Conservation (phyloP, 2,329 filamentous ascomycete species). For the Fusarium sp. region DNA sequence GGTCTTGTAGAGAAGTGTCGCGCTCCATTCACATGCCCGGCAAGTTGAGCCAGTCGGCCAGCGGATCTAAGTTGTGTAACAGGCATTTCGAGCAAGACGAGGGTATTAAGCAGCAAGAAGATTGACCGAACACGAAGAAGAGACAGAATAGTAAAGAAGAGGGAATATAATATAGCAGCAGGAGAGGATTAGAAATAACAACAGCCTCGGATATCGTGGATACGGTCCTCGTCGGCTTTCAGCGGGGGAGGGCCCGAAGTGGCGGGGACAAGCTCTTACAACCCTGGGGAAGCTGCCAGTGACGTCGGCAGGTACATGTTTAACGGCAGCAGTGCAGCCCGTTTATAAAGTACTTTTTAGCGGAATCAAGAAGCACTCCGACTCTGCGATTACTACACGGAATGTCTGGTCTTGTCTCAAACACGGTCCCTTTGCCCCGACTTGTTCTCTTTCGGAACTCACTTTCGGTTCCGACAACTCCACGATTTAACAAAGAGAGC, state of each 20-base stretch:
- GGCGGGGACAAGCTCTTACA: slow-evolving; percentile 35
- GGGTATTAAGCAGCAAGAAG: slow-evolving; percentile 19
- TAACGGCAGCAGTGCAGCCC: neutral
- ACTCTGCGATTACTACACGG: neutral
- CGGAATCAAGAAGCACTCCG: neutral
- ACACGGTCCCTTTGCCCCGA: neutral
- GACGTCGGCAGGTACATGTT: slow-evolving; percentile 30
- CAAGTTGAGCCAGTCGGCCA: slow-evolving; percentile 51
- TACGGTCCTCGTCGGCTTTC: slow-evolving; percentile 55
- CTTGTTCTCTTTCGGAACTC: slow-evolving; percentile 1
- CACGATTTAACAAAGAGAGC: slow-evolving; percentile 8
- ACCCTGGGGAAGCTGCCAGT: slow-evolving; percentile 33
- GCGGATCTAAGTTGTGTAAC: slow-evolving; percentile 50
- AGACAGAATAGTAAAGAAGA: neutral
- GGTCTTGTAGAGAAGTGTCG: slow-evolving; percentile 61
- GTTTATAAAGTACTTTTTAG: neutral
- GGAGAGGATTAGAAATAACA: slow-evolving; percentile 2
- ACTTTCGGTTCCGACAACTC: slow-evolving; percentile 9
- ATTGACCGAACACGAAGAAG: slow-evolving; percentile 8
- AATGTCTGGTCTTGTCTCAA: too few relatives aligned
- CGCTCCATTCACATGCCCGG: slow-evolving; percentile 54
- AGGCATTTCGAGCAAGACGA: slow-evolving; percentile 28
- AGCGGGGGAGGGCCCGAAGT: slow-evolving; percentile 46
- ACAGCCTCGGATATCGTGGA: slow-evolving; percentile 39
- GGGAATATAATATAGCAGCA: slow-evolving; percentile 10